These are phyloP conservation scores for Fusarium verticillioides DNA, from an alignment of 2,329 filamentous ascomycete genomes.

Conservation along the genomic window DNA sequence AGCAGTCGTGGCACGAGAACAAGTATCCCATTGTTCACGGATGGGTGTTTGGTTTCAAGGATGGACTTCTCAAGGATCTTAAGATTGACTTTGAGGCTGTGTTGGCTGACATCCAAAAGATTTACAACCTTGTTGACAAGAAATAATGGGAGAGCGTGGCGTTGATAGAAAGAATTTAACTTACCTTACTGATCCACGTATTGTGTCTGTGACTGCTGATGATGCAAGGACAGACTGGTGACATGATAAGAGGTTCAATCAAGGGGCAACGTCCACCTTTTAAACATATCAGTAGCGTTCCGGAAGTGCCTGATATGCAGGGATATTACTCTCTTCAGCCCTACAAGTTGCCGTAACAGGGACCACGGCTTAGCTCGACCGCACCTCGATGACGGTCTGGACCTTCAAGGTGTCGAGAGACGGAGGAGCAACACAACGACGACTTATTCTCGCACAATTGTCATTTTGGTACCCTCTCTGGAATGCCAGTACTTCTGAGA, in stretches of 20 bases:
- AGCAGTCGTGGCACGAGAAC: conserved; percentile 73
- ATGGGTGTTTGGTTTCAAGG: conserved; percentile 77
- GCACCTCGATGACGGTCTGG: conserved; percentile 34
- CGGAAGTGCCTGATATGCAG: conserved; percentile 36
- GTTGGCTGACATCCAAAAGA: conserved; percentile 70
- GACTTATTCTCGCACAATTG: too few relatives aligned
- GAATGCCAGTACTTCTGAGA: accelerated
- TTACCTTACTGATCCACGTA: background rate
- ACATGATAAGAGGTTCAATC: background rate
- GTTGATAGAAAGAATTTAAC: conserved; percentile 25
- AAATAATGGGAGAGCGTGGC: conserved; percentile 15
- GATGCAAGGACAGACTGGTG: background rate
- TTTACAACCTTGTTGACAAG: conserved; percentile 65
- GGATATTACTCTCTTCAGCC: conserved; percentile 33
- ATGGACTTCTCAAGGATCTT: conserved; percentile 74
- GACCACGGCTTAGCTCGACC: conserved; percentile 34
- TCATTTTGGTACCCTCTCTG: accelerated
- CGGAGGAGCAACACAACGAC: background rate
- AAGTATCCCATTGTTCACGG: conserved; percentile 77
- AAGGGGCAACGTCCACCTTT: conserved; percentile 18
- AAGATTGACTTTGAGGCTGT: conserved; percentile 69
- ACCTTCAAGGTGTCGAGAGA: conserved; percentile 30
- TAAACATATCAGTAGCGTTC: conserved; percentile 33
- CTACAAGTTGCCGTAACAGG: conserved; percentile 33
- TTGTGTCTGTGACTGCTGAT: background rate